Conservation (phyloP, 495 filamentous ascomycete genomes). For the Penicillium parvum region DNA sequence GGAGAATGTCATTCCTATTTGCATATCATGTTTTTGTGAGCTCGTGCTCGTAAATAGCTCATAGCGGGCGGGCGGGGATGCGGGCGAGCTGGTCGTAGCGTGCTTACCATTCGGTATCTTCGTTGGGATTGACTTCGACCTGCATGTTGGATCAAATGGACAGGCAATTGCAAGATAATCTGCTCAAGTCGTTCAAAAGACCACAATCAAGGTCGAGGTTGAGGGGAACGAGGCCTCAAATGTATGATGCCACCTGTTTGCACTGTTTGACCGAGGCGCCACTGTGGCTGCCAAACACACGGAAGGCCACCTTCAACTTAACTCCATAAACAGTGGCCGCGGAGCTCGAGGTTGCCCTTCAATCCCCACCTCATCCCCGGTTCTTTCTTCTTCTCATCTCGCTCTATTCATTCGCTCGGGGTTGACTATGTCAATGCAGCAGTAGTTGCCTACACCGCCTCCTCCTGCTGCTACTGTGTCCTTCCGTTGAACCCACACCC, state of each 20-base stretch:
- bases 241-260: conserved; percentile 43
- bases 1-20: conserved; percentile 94
- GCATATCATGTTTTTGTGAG: conserved; percentile 1
- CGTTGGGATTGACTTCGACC: conserved; percentile 92
- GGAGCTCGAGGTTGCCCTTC: conserved; percentile 21
- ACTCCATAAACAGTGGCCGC: conserved; percentile 28
- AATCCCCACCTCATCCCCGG: conserved; percentile 13
- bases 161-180: not conserved
- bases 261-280: conserved; percentile 36
- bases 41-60: conserved; percentile 7
- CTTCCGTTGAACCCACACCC: conserved; percentile 19
- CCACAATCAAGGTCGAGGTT: conserved; percentile 4
- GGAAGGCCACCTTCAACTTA: conserved; percentile 49
- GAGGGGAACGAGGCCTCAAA: conserved; percentile 7
- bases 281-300: conserved; percentile 39
- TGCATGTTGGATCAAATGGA: conserved; percentile 51
- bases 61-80: conserved; percentile 9
- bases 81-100: conserved; percentile 1
- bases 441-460: conserved; percentile 33
- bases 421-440: conserved; percentile 23
- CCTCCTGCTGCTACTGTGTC: conserved; percentile 24
- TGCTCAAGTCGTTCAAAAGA: not conserved
- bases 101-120: conserved; percentile 91
- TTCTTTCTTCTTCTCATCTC: conserved; percentile 1
- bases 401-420: conserved; percentile 8